Conservation (phyloP, 2,329 filamentous ascomycete species). For the Alternaria hordeiaustralica region DNA sequence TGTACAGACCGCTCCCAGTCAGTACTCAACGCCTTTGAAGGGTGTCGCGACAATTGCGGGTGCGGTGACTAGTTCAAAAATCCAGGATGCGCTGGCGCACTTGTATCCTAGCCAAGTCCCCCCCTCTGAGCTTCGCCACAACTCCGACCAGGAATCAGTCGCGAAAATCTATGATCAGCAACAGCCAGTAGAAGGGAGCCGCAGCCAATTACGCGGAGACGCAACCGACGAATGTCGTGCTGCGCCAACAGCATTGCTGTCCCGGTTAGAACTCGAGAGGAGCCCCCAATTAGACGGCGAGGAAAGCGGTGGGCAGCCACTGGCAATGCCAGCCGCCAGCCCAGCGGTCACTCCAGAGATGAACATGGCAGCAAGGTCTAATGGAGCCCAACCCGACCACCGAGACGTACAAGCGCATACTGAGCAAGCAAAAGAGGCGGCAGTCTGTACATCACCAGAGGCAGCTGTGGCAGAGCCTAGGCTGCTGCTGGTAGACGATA, state of each 20-base stretch:
- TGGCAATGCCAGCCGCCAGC: background rate
- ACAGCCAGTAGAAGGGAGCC: background rate
- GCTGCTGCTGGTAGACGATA: slow-evolving; percentile 11
- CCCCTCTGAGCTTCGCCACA: background rate
- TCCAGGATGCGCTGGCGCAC: background rate
- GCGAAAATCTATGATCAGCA: background rate
- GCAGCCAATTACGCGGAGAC: background rate
- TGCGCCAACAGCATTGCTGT: background rate
- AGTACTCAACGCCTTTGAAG: background rate
- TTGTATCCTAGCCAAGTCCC: slow-evolving; percentile 1
- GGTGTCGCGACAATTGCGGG: background rate
- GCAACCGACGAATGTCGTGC: background rate
- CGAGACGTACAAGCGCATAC: background rate
- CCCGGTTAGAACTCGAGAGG: background rate
- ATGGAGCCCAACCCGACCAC: background rate
- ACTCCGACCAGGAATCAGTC: background rate
- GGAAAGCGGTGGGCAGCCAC: background rate
- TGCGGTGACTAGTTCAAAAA: slow-evolving; percentile 3
- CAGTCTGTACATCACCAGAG: background rate
- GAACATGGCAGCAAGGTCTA: no score
- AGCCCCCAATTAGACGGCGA: background rate
- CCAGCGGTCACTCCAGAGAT: background rate
- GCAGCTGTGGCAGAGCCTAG: background rate
- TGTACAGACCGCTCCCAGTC: background rate
- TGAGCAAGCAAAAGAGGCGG: background rate